phyloP scores from a whole-genome alignment of 2,329 filamentous ascomycete genomes.

The Ciborinia camelliae region DNA sequence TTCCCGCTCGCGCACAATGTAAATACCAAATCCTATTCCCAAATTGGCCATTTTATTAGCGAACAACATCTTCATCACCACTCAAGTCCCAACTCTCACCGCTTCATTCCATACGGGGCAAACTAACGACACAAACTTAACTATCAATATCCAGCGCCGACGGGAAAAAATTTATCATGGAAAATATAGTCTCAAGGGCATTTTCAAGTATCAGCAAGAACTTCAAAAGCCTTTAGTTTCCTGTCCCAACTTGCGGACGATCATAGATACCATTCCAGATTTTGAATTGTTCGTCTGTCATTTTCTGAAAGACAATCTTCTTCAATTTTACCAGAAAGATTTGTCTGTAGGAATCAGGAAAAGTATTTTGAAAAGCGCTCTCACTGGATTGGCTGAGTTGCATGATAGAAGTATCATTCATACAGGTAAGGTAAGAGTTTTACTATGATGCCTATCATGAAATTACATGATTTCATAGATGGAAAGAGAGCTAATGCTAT shows the following conservation, averaged over 20 bases:
- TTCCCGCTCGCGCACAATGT: no score
- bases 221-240: background rate
- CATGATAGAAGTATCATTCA: slow-evolving; percentile 42
- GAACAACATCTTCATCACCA: no score
- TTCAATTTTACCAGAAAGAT: background rate
- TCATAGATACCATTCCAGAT: background rate
- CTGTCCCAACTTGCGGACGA: background rate
- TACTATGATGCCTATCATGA: background rate
- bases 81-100: no score
- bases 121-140: background rate
- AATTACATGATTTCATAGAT: background rate
- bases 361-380: slow-evolving; percentile 43
- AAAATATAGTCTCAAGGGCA: slow-evolving; percentile 1
- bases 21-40: no score
- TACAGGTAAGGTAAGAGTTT: slow-evolving; percentile 33
- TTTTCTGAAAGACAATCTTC: slow-evolving; percentile 9
- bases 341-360: slow-evolving; percentile 33
- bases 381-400: slow-evolving; percentile 41
- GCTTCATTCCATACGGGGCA: no score
- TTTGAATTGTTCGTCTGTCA: background rate
- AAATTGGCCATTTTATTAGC: no score
- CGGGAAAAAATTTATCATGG: background rate
- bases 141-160: background rate
- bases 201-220: slow-evolving; percentile 6
- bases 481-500: background rate